Base-by-base conservation (phyloP, 2,329 filamentous ascomycete species). In the Talaromyces atroroseus region DNA sequence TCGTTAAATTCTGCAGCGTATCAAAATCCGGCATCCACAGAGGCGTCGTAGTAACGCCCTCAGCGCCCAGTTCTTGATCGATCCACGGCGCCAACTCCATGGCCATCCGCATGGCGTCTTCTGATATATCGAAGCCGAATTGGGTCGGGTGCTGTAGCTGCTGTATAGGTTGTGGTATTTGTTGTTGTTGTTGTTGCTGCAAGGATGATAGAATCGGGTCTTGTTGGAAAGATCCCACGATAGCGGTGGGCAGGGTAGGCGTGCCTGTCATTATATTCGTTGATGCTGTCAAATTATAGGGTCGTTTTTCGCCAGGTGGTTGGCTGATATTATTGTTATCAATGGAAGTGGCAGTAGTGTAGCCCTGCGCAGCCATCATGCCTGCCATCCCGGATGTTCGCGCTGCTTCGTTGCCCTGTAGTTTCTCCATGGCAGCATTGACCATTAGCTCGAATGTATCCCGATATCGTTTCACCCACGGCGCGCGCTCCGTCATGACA, bases 401-500 rank as follows among this genome's bases (percentile, higher is more conserved):
- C 10, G 65, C 65, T 0, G 62, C 66, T 24, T 73, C 71, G 34
- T 70, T 70, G 6, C 70, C 71, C 56, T 76, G 71, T 0, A 77
- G 61, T 47, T 75, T 76, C 57, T 78, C 74, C 75, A 77, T 78
- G 1, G 75, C 68, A 2, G 76, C 75, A 49, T 75, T 75, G 24
- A 77, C 74, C 2, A 79, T 70, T 1, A 77, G 56, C 54, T 78
- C 76, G 53, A 78, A 79, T 2, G 76, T 74, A 42, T 79, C 76
- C 5, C 76, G 71, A 64, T 78, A 78, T 59, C 74, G 74, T 54
- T 74, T 75, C 3, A 79, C 76, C 74, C 76, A 78, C 0, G 71
- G 65, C 7, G 76, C 76, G 29, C 76, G 71, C 60, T 80, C 78
- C 5, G 76, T 71, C 75, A 79, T 79, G 40, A 78, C 76, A 51